Base-by-base conservation (phyloP, 768 basidiomycete genomes). In the Suillus occidentalis region DNA sequence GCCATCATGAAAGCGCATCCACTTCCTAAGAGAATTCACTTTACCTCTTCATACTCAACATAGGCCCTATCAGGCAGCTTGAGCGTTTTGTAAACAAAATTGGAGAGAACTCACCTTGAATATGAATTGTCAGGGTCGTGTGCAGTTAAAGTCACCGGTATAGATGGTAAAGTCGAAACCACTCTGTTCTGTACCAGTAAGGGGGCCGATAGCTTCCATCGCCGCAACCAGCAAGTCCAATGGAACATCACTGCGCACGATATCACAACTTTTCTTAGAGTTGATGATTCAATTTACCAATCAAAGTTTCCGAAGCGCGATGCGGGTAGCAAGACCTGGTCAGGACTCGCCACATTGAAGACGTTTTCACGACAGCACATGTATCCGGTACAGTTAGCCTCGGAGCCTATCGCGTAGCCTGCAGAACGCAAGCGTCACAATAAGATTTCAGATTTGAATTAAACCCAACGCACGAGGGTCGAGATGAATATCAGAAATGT, bases 121-220 rank as follows among this genome's bases (percentile, higher is more conserved):
- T 90, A 77, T 72, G 91, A 83, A 65, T 87, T 85, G 59, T 89
- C 89, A 3, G 82, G 69, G 72, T 92, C 91, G 70, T 92, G 91
- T 12, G 87, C 82, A 28, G 90, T 89, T 53, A 91, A 91, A 72
- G 71, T 92, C 90, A 28, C 91, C 90, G 0, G 91, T 92, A 71
- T 85, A 92, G 16, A 92, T 45, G 0, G 84, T 84, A 75, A 85
- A 91, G 39, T 83, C 83, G 71, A 91, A 89, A 0, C 87, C 88
- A 4, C 78, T 83, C 0, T 80, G 76, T 67, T 84, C 68, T 9
- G 91, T 91, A 10, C 80, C 84, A 3, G 89, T 83, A 14, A 92
- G 78, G 6, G 81, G 81, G 9, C 89, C 90, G 60, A 92, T 89
- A 0, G 89, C 83, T 69, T 89, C 69, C 60, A 91, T 77, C 0